These are phyloP conservation scores for Blastobotrys raffinosifermentans DNA, from an alignment of 1,139 yeast species.

Conservation along the genomic window DNA sequence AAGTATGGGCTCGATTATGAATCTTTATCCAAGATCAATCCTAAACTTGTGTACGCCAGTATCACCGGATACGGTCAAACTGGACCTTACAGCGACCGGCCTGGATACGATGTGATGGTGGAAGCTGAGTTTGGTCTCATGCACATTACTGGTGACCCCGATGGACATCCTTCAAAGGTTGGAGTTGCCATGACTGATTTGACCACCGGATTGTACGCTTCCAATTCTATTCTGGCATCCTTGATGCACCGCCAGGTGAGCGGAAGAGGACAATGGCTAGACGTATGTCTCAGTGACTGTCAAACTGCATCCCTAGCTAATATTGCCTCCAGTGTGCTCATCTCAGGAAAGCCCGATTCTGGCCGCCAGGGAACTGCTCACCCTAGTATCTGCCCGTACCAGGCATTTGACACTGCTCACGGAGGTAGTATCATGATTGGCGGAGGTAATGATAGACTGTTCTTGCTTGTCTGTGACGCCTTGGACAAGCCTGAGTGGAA, in stretches of 20 bases:
- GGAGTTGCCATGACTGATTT: conserved; percentile 42
- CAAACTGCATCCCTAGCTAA: conserved; percentile 39
- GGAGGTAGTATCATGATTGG: conserved; percentile 39
- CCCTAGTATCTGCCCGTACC: conserved; percentile 40
- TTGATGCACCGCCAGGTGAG: conserved; percentile 33
- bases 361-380: conserved; percentile 41
- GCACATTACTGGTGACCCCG: conserved; percentile 41
- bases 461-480: conserved; percentile 32
- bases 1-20: conserved; percentile 36
- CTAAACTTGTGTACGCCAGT: conserved; percentile 34
- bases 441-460: conserved; percentile 39
- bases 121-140: conserved; percentile 42
- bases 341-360: conserved; percentile 37
- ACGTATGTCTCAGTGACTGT: conserved; percentile 36
- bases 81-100: conserved; percentile 34
- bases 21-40: conserved; percentile 26
- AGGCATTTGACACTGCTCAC: conserved; percentile 35
- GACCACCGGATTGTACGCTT: conserved; percentile 39
- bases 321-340: conserved; percentile 37
- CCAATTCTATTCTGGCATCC: conserved; percentile 37
- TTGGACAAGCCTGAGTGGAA: conserved; percentile 36
- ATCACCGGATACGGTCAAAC: conserved; percentile 40
- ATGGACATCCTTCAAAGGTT: conserved; percentile 39
- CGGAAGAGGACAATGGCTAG: conserved; percentile 36
- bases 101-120: conserved; percentile 43